Evolutionary conservation across 257 asterid species (phyloP), one percentile per base, ranked within the genome.

Genomic region (Salvia splendens): DNA sequence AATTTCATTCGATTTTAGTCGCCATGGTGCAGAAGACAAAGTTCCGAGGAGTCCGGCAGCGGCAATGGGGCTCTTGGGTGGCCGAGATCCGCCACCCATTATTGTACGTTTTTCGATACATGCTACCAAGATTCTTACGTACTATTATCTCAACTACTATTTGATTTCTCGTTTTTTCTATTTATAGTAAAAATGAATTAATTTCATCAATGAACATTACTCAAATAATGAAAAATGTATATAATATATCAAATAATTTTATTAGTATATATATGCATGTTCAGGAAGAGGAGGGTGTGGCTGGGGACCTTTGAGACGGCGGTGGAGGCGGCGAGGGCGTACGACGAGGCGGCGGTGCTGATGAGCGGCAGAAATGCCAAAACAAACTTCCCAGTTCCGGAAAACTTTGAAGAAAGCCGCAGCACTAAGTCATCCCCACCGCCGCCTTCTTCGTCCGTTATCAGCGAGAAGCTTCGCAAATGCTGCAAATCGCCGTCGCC

Each of bases 61-160:
- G 74, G 42, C 74, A 69, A 8, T 59, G 74, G 74, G 74, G 74
- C 2, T 69, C 74, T 17, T 69, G 74, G 74, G 74, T 69, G 61
- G 74, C 74, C 5, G 74, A 69, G 50, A 69, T 69, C 33, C 74
- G 74, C 74, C 74, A 69, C 61, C 74, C 74, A 3, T 36, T 69
- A 16, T 3, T 69, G 74, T 69, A 59, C 48, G 60, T 45, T 55
- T 9, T 30, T 20, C 9, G 1, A 8, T 32, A 33, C 24, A 20
- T 20, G 24, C 24, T 20, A 20, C 24, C 24, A 1, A 20, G 24
- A 20, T 20, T 20, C 24, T 20, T 20, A 20, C 1, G 1, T 20
- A 20, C 24, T 47, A 1, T 12, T n/a, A 3, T 48, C 40, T 35
- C 40, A 5, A 35, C 6, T 35, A 5, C 2, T 35, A 4, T n/a